Base-by-base conservation (phyloP, 2,329 filamentous ascomycete species). In the Xylaria sp. region DNA sequence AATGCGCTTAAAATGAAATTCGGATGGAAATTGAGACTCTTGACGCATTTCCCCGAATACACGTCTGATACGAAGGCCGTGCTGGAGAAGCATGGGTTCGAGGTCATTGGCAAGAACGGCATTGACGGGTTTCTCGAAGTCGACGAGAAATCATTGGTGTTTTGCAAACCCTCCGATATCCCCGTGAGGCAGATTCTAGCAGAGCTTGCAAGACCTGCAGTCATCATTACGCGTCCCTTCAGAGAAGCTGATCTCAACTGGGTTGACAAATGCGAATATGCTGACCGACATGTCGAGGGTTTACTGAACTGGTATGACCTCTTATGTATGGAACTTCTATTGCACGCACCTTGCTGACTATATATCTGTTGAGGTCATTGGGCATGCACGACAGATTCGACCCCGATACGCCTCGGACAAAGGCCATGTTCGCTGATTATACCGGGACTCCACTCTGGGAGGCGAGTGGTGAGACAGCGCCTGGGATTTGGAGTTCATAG, bases 111-210 rank as follows among this genome's bases (percentile, higher is more conserved):
- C 0, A 7, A 2, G 28, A 17, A 42, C 48, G 61, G 62, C 7
- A 40, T 65, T n/a, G 23, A 57, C 1, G 62, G 66, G 3, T 65
- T 68, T 33, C n/a, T 68, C 4, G 61, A 65, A 40, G 61, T 68
- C 10, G 61, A 68, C 17, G 56, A 61, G 15, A 68, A 68, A 7
- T 51, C 66, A 15, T 2, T 68, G 15, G 66, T 65, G 3, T 38
- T 68, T 28, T 23, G 26, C 15, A 20, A 48, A 10, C 15, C 28
- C n/a, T 23, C 31, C 15, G 10, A n/a, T 6, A n/a, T 36, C 4
- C 20, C 54, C 10, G 56, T 61, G 44, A 68, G 42, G 33, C 23
- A 65, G 17, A 23, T 65, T 11, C 6, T 68, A 9, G 66, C 66
- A 20, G 66, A 68, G 1, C 28, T 68, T 17, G 40, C 57, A n/a